Conservation (phyloP, 306 rosid genomes). For the Geum urbanum region DNA sequence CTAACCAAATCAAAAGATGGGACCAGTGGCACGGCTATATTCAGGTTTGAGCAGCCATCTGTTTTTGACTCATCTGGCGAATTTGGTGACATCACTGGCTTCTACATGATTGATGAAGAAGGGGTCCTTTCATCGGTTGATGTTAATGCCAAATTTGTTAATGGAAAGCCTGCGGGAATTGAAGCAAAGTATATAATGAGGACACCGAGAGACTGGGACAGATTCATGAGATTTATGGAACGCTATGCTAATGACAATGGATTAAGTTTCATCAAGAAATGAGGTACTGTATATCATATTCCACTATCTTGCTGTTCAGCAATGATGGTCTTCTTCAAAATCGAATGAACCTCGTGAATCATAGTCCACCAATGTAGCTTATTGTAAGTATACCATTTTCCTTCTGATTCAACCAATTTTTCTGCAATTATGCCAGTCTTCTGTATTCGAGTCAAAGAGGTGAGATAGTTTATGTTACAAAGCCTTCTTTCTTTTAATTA, state of each 20-base stretch:
- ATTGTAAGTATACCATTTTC: slow-evolving; percentile 23
- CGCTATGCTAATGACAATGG: slow-evolving; percentile 81
- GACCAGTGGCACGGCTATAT: slow-evolving; percentile 88
- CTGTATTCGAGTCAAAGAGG: slow-evolving; percentile 10
- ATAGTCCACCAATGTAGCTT: slow-evolving; percentile 30
- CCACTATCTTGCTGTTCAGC: slow-evolving; percentile 24
- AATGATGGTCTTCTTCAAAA: slow-evolving; percentile 8
- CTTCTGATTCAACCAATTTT: slow-evolving; percentile 30
- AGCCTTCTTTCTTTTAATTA: slow-evolving; percentile 16
- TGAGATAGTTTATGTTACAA: slow-evolving; percentile 7
- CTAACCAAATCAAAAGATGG: slow-evolving; percentile 92
- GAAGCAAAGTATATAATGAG: slow-evolving; percentile 95
- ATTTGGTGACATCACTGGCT: slow-evolving; percentile 94
- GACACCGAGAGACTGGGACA: slow-evolving; percentile 81
- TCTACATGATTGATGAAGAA: slow-evolving; percentile 97
- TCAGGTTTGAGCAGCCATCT: slow-evolving; percentile 86
- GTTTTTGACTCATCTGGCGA: slow-evolving; percentile 94
- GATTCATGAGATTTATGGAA: slow-evolving; percentile 99
- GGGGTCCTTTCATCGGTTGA: slow-evolving; percentile 90
- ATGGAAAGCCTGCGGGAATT: slow-evolving; percentile 85
- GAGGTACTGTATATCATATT: slow-evolving; percentile 34
- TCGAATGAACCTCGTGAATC: slow-evolving; percentile 18
- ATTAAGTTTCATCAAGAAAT: slow-evolving; percentile 73
- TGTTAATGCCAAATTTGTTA: slow-evolving; percentile 87
- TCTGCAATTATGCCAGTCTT: slow-evolving; percentile 21